Evolutionary conservation across 2,329 filamentous ascomycete genomes (phyloP), one percentile per base, ranked within the genome.

Genomic region (Ophiostoma piceae): DNA sequence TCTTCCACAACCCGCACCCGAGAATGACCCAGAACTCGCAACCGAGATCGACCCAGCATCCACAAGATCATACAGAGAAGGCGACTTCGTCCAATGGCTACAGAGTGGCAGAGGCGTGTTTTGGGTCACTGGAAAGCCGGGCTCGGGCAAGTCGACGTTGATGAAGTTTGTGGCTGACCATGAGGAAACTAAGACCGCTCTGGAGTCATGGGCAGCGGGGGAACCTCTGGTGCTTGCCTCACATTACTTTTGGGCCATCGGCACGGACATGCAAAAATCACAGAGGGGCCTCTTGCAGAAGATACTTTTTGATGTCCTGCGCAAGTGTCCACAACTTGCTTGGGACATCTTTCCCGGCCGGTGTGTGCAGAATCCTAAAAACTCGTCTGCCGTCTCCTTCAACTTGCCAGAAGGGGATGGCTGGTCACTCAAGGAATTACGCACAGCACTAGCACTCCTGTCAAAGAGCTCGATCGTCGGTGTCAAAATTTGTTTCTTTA

Each of bases 111-210:
- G 12, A 32, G 69, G 67, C 32, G n/a, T n/a, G 3, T 71, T 70
- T 43, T 70, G 68, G 68, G 66, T 71, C 66, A 68, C 29, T 29
- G 71, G 71, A 14, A 70, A 70, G 32, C 26, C 71, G 1, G 71
- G 68, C 1, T 32, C 68, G 2, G 71, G 71, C 22, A 71, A 71
- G 41, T 70, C 68, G 1, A 71, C 71, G 2, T 67, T 71, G 3
- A 71, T 71, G 68, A 71, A 71, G 32, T 71, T 71, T 9, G 16
- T 70, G 1, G 65, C 54, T 11, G 29, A n/a, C 22, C 70, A 71
- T n/a, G 22, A 37, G 19, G 57, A 64, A 39, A 69, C 67, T 4
- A 14, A n/a, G 29, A 4, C 16, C 6, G 54, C 39, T 11, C 16
- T 71, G 29, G 1, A 62, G 39, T 32, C 16, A 26, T 64, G 67